Evolutionary conservation across 1,284 basidiomycete genomes (phyloP), one percentile per base, ranked within the genome.

Genomic region (Peniophora sp.): DNA sequence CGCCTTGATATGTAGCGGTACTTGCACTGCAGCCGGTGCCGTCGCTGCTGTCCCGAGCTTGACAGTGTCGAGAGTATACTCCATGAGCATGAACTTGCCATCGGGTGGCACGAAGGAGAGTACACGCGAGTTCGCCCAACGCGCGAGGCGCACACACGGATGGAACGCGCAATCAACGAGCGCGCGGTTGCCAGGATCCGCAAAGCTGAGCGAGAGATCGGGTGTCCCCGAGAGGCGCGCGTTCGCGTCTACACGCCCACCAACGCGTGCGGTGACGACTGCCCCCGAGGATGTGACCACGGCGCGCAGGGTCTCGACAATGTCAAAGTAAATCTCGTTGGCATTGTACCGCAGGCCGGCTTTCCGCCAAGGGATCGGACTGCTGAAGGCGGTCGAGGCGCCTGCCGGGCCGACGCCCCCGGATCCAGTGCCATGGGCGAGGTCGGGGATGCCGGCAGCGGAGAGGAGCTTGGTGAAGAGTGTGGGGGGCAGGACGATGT

Each of bases 71-170:
- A 72, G 39, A 57, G 88, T 89, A 63, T 97, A 97, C 60, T 93
- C 89, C 65, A 89, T 81, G 24, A 97, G 73, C 38, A 81, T 80
- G 68, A 97, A 98, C 55, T 81, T 81, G 10, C 95, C 95, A 61
- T 98, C 95, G 1, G 95, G 95, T 2, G 95, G 95, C 43, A 98
- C 84, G 64, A 98, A 98, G 1, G 92, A 95, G 49, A 98, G 73
- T 0, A 79, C 71, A 57, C 82, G 84, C 61, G 92, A 87, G 47
- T 85, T 81, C 45, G 79, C 73, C 89, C 92, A 97, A 50, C 85
- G 83, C 19, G 63, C 83, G 54, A 63, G 90, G 89, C 92, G 77
- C 48, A 97, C 83, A 64, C 93, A 97, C 27, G 92, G 84, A 65
- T 98, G 94, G 65, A 97, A 96, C 1, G 89, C 81, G 56, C 84